Conservation (phyloP, 2,329 filamentous ascomycete genomes). For the Podosphaera fusca region DNA sequence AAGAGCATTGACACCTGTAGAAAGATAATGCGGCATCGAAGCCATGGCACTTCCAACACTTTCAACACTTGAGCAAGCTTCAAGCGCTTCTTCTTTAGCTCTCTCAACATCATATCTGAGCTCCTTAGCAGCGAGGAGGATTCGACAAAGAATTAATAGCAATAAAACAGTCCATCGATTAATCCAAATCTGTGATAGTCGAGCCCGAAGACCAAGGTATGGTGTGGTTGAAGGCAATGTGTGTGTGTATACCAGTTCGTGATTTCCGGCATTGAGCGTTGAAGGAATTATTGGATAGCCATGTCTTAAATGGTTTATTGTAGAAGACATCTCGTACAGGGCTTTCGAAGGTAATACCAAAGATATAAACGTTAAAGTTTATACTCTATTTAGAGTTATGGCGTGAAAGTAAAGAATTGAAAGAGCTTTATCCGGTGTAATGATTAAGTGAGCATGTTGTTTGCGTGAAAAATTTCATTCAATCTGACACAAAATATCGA, state of each 20-base stretch:
- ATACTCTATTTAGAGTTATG: conserved; percentile 3
- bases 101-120: conserved; percentile 52
- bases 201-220: conserved; percentile 72
- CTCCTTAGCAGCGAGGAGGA: conserved; percentile 51
- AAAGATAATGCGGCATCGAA: conserved; percentile 92
- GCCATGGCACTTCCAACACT: conserved; percentile 86
- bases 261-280: conserved; percentile 10
- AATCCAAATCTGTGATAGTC: conserved; percentile 89
- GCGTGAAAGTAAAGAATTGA: not conserved
- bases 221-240: conserved; percentile 57
- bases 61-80: conserved; percentile 80
- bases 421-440: not conserved
- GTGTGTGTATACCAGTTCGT: conserved; percentile 18
- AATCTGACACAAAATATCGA: not conserved
- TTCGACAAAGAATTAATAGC: conserved; percentile 59
- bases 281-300: conserved; percentile 18
- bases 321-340: conserved; percentile 16
- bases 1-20: conserved; percentile 67
- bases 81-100: conserved; percentile 61
- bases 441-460: not conserved
- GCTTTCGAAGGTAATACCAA: conserved; percentile 14
- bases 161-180: conserved; percentile 91
- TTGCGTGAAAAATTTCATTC: not conserved
- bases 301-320: conserved; percentile 10
- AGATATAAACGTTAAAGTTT: conserved; percentile 15